Conservation (phyloP, 768 basidiomycete genomes). For the Rhizopogon salebrosus region DNA sequence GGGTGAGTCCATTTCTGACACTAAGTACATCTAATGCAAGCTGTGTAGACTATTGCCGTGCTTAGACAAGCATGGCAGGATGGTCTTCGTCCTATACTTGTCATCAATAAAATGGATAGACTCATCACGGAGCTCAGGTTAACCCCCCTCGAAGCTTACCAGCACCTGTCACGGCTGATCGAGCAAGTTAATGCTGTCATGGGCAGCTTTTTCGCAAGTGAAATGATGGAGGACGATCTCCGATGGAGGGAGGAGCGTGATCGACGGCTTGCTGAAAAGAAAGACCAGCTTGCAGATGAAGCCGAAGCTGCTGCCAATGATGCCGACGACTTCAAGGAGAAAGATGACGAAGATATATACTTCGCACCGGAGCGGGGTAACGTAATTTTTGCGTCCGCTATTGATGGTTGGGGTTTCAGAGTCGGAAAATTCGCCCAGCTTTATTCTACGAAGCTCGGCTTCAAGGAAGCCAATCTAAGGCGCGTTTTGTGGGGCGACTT, state of each 20-base stretch:
- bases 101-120: constrained; percentile 96
- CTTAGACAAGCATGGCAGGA: constrained; percentile 94
- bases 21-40: background rate
- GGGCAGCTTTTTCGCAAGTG: constrained; percentile 92
- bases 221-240: constrained; percentile 94
- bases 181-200: constrained; percentile 98
- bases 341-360: constrained; percentile 96
- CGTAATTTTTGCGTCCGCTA: constrained; percentile 92
- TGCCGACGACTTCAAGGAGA: constrained; percentile 77
- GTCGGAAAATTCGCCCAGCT: constrained; percentile 90
- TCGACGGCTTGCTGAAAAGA: constrained; percentile 70
- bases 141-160: constrained; percentile 86
- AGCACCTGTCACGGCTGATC: constrained; percentile 88
- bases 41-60: constrained; percentile 82
- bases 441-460: constrained; percentile 84
- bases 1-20: constrained; percentile 18
- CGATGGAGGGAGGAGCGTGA: constrained; percentile 93
- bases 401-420: constrained; percentile 98
- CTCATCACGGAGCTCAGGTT: constrained; percentile 91
- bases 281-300: constrained; percentile 62
- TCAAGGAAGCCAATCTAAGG: constrained; percentile 82
- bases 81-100: constrained; percentile 80
- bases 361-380: constrained; percentile 95
- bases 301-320: constrained; percentile 56
- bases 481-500: constrained; percentile 96